Conservation (phyloP, 768 basidiomycete genomes). For the Termitomyces sp. region DNA sequence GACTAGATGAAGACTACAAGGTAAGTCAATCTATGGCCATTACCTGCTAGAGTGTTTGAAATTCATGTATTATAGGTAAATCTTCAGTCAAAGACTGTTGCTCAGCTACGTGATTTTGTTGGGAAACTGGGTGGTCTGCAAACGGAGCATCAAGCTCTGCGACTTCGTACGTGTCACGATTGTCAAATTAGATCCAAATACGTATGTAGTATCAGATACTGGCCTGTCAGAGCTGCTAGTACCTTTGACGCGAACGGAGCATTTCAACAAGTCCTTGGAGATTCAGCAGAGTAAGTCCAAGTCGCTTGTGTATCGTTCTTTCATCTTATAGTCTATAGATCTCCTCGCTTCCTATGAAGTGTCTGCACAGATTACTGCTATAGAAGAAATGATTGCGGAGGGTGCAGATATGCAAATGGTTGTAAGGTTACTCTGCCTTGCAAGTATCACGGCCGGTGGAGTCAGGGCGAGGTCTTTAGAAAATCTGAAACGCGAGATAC, state of each 20-base stretch:
- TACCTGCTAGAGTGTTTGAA: not conserved
- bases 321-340: slow-evolving; percentile 41
- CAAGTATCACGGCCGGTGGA: slow-evolving; percentile 78
- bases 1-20: slow-evolving; percentile 92
- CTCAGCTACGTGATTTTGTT: slow-evolving; percentile 91
- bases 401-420: slow-evolving; percentile 79
- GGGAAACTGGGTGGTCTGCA: slow-evolving; percentile 91
- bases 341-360: slow-evolving; percentile 91
- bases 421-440: slow-evolving; percentile 78
- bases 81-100: slow-evolving; percentile 84
- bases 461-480: slow-evolving; percentile 86
- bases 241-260: slow-evolving; percentile 75
- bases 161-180: slow-evolving; percentile 61
- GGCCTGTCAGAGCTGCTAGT: slow-evolving; percentile 90
- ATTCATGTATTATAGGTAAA: slow-evolving; percentile 46
- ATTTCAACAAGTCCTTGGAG: slow-evolving; percentile 89
- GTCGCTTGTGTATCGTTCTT: not conserved
- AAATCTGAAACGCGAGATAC: slow-evolving; percentile 83
- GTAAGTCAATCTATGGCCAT: slow-evolving; percentile 25
- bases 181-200: not conserved
- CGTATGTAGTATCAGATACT: slow-evolving; percentile 55
- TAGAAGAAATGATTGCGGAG: slow-evolving; percentile 88
- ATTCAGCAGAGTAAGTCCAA: slow-evolving; percentile 82
- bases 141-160: slow-evolving; percentile 82
- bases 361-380: slow-evolving; percentile 69